A percentile compares a stretch with the other conserved stretches of the same genome.
Evolutionary conservation across 495 filamentous ascomycete genomes (phyloP).

Genomic region (Xylaria sp.): DNA sequence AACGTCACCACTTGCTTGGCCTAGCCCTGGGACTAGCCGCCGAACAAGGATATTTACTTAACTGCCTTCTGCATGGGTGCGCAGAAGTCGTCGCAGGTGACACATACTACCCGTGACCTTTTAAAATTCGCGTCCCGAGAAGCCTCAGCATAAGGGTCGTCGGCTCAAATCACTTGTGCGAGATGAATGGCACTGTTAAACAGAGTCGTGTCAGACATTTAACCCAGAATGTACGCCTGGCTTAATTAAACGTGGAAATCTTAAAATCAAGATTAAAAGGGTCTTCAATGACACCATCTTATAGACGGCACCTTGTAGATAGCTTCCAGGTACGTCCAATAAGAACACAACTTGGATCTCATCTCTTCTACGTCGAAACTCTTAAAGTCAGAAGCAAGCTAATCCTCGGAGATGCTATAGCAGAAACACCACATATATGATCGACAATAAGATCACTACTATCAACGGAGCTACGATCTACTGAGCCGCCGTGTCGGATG

Average conservation of each 20-base stretch:
- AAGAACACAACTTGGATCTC: not conserved
- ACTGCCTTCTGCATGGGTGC: not conserved
- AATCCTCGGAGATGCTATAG: not conserved
- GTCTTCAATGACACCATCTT: not conserved
- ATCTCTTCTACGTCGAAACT: too few relatives aligned
- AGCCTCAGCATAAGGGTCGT: not conserved
- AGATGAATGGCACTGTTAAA: not conserved
- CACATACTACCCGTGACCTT: not conserved
- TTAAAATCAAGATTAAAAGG: not conserved
- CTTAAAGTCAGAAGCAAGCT: not conserved
- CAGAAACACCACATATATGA: constrained; percentile 11
- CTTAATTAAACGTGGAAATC: not conserved
- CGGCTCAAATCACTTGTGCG: not conserved
- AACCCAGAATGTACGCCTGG: not conserved
- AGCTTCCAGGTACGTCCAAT: not conserved
- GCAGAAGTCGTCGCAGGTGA: not conserved
- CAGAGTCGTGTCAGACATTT: not conserved
- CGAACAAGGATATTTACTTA: not conserved
- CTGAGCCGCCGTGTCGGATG: constrained; percentile 8
- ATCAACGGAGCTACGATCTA: not conserved
- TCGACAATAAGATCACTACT: not conserved
- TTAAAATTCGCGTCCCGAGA: not conserved
- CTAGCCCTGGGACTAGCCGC: too few relatives aligned
- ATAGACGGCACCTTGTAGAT: not conserved
- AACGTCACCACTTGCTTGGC: too few relatives aligned